Evolutionary conservation across 257 asterid species (phyloP), one percentile per base, ranked within the genome.

Genomic region (Jacaranda copaia): DNA sequence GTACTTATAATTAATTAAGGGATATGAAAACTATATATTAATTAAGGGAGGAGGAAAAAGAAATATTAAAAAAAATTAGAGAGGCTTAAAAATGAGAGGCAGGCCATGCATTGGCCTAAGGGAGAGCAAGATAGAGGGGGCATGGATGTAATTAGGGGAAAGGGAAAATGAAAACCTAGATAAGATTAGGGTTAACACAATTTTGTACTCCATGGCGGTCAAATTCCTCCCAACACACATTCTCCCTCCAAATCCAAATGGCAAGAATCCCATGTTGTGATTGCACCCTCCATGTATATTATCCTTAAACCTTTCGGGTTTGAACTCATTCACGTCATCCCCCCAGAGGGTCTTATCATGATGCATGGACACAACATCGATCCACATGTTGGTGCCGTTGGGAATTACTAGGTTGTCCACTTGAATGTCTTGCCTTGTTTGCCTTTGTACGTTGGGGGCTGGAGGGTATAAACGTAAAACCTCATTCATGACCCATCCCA

Each of bases 401-500:
- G 98, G 98, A 8, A 95, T 82, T 4, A 89, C 84, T 3, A 68
- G 5, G 0, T 87, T 20, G 13, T 80, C 97, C 42, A 87, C 94
- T 40, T 18, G 78, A 59, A 93, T 93, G 53, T 86, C 97, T 19
- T 84, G 89, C 62, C 97, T 83, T 2, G 94, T 85, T 74, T 93
- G 98, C 59, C 97, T 80, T 68, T 95, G 99, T 0, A 85, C 93
- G 64, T 95, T 93, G 1, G 98, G 98, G 0, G 97, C 93, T 9
- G 97, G 93, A 12, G 97, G 81, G 81, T 95, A 93, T 55, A 93
- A 46, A 3, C 97, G 92, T 63, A 91, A 32, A 0, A 86, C 96
- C 42, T 95, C 97, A 56, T 88, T 89, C 97, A 93, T 88, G 55
- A 93, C 97, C 98, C 97, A 95, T 49, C 92, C 94, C 97, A 95